Percentiles rank a stretch among this genome's conserved stretches.
Conservation (phyloP, 345 rosid species). For the Euphorbia peplus region DNA sequence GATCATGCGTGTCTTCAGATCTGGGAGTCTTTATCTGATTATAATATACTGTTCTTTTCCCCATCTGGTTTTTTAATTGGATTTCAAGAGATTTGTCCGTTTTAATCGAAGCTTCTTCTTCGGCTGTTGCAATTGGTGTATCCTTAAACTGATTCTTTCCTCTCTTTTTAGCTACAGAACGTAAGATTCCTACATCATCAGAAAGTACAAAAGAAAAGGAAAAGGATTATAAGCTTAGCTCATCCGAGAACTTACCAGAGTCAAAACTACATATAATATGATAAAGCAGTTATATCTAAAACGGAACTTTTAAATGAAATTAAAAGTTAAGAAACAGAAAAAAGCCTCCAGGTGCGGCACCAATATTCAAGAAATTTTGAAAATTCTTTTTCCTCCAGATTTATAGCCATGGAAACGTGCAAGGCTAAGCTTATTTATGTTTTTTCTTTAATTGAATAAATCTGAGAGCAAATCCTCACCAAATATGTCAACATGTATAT, state of each 20-base stretch:
- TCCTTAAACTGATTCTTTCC: constrained; percentile 29
- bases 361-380: neutral
- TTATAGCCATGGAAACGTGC: neutral
- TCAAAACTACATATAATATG: neutral
- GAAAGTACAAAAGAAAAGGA: neutral
- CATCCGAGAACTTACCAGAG: neutral
- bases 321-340: neutral
- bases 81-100: constrained; percentile 53
- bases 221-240: neutral
- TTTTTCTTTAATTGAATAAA: neutral
- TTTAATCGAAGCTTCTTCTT: constrained; percentile 23
- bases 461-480: neutral
- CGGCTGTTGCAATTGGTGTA: constrained; percentile 16
- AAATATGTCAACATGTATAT: neutral
- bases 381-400: neutral
- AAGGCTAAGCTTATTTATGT: neutral
- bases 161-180: constrained; percentile 34
- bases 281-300: neutral
- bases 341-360: neutral
- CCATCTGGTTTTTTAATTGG: constrained; percentile 35
- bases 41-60: constrained; percentile 25
- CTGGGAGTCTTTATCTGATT: constrained; percentile 25
- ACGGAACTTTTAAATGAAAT: neutral
- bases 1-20: constrained; percentile 21
- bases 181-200: constrained; percentile 46